Percentiles rank a stretch among this genome's conserved stretches.
phyloP scores from a whole-genome alignment of 192 early-diverging fungal species.

The Rhizoclosmatium globosum region DNA sequence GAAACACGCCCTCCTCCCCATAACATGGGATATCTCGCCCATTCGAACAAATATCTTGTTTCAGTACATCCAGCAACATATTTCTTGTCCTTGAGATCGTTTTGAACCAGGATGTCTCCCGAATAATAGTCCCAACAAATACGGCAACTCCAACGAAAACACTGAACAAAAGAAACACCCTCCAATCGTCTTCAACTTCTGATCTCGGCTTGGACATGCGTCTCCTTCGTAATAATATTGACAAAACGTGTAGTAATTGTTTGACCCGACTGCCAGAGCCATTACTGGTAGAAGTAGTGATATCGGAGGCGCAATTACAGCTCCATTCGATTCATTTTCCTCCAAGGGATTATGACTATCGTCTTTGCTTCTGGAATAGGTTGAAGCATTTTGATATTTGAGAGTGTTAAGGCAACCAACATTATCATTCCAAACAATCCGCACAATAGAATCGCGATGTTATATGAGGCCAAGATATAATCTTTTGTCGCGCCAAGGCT shows the following conservation, averaged over 20 bases:
- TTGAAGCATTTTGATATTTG: too few relatives aligned
- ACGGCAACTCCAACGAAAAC: not conserved
- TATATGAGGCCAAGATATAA: not conserved
- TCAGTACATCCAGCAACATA: not conserved
- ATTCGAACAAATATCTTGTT: not conserved
- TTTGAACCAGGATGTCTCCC: not conserved
- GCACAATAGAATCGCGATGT: not conserved
- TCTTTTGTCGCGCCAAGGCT: not conserved
- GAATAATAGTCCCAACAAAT: not conserved
- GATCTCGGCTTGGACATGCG: not conserved
- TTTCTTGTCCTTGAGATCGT: not conserved
- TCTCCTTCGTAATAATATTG: not conserved
- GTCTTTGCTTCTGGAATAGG: not conserved
- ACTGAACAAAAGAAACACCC: not conserved
- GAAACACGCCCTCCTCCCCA: not conserved
- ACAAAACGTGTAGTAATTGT: conserved; percentile 21
- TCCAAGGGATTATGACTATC: too few relatives aligned
- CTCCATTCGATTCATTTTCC: not conserved
- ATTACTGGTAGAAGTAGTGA: not conserved
- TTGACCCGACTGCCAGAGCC: not conserved
- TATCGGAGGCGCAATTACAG: not conserved
- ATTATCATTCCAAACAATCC: not conserved
- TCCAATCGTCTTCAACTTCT: not conserved
- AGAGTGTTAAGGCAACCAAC: not conserved
- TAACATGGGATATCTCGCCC: not conserved